A percentile compares a stretch with the other conserved stretches of the same genome.
Conservation (phyloP, 768 basidiomycete genomes). For the Plicaturopsis crispa region DNA sequence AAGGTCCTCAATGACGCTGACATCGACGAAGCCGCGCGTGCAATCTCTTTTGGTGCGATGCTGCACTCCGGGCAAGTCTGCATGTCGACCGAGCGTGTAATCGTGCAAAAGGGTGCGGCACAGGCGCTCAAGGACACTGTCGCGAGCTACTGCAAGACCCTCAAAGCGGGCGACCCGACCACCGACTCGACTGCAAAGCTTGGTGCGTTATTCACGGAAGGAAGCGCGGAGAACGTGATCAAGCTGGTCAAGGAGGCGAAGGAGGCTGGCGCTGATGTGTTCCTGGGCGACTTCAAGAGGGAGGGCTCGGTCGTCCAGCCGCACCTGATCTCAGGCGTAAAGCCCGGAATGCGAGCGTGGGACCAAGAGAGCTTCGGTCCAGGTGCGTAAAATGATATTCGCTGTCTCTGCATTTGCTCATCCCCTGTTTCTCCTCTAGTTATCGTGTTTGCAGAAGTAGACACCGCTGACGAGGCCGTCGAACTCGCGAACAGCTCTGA, state of each 20-base stretch:
- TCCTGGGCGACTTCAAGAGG: constrained; percentile 34
- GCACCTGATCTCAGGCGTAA: constrained; percentile 41
- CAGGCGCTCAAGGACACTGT: constrained; percentile 27
- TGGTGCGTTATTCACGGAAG: constrained; percentile 34
- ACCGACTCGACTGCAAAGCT: constrained; percentile 22
- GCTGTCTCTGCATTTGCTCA: background rate
- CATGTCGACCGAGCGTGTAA: constrained; percentile 54
- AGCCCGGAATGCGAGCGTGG: constrained; percentile 44
- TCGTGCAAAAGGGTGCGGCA: constrained; percentile 36
- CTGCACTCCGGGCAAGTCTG: constrained; percentile 47
- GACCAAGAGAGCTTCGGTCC: constrained; percentile 58
- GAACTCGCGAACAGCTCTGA: constrained; percentile 46
- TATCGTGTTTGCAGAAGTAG: constrained; percentile 33
- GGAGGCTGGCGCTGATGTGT: constrained; percentile 33
- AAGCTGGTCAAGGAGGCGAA: constrained; percentile 36
- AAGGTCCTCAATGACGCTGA: constrained; percentile 49
- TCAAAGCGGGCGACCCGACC: constrained; percentile 32
- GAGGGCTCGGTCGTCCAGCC: constrained; percentile 40
- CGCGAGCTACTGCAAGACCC: constrained; percentile 17
- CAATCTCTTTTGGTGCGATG: constrained; percentile 36
- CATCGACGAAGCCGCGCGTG: constrained; percentile 42
- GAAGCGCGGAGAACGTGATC: constrained; percentile 38
- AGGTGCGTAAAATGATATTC: constrained; percentile 20
- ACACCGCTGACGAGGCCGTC: constrained; percentile 46
- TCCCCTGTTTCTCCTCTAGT: constrained; percentile 16